Base-by-base conservation (phyloP, 192 early-diverging fungal genomes). In the Backusella liffmaniae region DNA sequence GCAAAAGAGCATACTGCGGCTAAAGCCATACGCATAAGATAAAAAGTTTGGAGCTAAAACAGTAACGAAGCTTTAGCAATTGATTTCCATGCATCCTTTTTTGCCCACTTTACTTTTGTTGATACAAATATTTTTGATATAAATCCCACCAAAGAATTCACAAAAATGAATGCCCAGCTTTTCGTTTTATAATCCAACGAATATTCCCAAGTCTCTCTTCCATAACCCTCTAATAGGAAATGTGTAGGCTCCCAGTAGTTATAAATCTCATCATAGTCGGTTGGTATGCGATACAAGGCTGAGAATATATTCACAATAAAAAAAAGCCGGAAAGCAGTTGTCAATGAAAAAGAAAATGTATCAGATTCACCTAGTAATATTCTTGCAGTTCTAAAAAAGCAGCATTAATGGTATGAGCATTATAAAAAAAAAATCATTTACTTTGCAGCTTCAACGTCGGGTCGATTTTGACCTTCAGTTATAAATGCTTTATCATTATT, bases 161-260 rank as follows among this genome's bases (percentile, higher is more conserved):
- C n/a, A 1, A 76, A 78, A n/a, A 94, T 84, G 77, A 93, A 98
- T 5, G 86, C 88, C 89, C 93, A 99, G 13, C 94, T 96, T 30
- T 96, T 88, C 37, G 98, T 92, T 8, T 93, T 89, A 74, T 86
- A 96, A n/a, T 91, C 74, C 23, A 96, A 95, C 2, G 94, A 91
- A 79, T 98, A 98, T 81, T 99, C 97, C 97, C 97, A 99, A 5
- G 97, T 98, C 80, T 97, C 93, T 66, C 94, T 87, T 53, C 96
- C 97, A 73, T 77, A 80, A 0, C 95, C 94, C 76, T 94, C 91
- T 37, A 92, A 90, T 35, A 97, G 79, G 72, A 94, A 95, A 78
- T 99, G 96, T 35, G 91, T 85, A n/a, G 96, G 93, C 78, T 99
- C 97, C 95, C 95, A 98, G 84, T 95, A 99, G 85, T 98, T 99